Conservation (phyloP, 345 rosid species). For the Citrus reticulata region DNA sequence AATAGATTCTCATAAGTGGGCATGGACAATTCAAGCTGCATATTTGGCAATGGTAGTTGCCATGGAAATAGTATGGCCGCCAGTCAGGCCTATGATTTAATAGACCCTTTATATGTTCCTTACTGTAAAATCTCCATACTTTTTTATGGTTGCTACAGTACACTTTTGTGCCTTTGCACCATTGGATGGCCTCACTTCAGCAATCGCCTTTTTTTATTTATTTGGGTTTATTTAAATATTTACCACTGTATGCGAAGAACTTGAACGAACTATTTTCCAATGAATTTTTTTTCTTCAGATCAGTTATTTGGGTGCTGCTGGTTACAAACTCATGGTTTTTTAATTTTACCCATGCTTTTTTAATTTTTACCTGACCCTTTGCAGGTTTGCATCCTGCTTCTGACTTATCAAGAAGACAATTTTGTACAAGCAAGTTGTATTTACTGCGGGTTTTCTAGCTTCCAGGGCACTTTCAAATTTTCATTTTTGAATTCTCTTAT, state of each 20-base stretch:
- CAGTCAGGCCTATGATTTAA: neutral
- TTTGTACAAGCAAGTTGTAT: neutral
- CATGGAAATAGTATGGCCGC: neutral
- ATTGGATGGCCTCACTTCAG: neutral
- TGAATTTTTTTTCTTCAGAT: neutral
- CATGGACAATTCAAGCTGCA: neutral
- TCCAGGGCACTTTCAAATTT: neutral
- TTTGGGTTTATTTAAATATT: neutral
- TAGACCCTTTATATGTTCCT: neutral
- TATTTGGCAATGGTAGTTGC: neutral
- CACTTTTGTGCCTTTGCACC: neutral
- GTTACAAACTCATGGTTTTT: neutral
- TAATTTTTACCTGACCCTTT: neutral
- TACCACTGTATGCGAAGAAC: neutral
- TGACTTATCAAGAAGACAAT: neutral
- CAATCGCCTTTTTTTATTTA: no score
- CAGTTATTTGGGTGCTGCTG: neutral
- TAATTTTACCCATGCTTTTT: neutral
- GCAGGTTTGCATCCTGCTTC: neutral
- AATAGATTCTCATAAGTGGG: neutral
- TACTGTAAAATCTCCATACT: neutral
- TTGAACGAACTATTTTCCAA: neutral
- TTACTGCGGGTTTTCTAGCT: neutral
- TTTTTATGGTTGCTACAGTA: neutral
- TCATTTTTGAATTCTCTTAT: neutral